These are phyloP conservation scores for Gonium pectorale DNA, from an alignment of 139 green algal species.

Conservation along the genomic window DNA sequence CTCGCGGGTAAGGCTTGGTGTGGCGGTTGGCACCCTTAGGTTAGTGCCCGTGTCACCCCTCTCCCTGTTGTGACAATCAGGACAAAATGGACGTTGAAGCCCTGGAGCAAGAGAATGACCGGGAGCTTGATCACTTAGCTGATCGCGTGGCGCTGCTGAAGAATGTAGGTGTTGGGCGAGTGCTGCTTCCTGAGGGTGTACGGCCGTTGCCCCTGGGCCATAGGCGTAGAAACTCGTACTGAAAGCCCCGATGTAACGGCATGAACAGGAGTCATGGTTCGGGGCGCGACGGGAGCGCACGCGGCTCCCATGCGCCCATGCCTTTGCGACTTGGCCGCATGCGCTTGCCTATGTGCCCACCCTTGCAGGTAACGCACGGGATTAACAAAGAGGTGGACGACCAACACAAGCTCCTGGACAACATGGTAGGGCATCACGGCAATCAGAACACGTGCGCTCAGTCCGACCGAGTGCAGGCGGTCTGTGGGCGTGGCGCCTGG, in stretches of 20 bases:
- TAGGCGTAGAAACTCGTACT: too few relatives aligned
- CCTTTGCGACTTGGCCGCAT: too few relatives aligned
- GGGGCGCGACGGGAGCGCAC: too few relatives aligned
- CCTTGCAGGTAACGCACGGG: slow-evolving; percentile 68
- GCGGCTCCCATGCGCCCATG: too few relatives aligned
- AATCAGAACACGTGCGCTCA: too few relatives aligned
- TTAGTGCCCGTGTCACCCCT: not conserved
- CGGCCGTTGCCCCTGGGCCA: too few relatives aligned
- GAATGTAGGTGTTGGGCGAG: slow-evolving; percentile 46
- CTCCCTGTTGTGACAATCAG: not conserved
- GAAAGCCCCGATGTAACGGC: too few relatives aligned
- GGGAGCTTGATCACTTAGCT: slow-evolving; percentile 68
- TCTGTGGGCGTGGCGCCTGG: too few relatives aligned
- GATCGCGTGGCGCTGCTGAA: slow-evolving; percentile 74
- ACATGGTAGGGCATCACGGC: slow-evolving; percentile 74
- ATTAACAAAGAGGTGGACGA: slow-evolving; percentile 74
- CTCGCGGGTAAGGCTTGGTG: slow-evolving; percentile 2
- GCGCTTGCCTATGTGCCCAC: too few relatives aligned
- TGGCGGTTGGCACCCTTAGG: not conserved
- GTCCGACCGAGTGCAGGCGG: too few relatives aligned
- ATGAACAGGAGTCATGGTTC: too few relatives aligned
- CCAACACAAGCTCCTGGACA: slow-evolving; percentile 76
- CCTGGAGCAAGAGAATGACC: slow-evolving; percentile 80
- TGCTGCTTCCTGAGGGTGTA: too few relatives aligned
- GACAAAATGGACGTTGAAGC: slow-evolving; percentile 76